phyloP scores from a whole-genome alignment of 306 rosid genomes.

The Quercus parvula region DNA sequence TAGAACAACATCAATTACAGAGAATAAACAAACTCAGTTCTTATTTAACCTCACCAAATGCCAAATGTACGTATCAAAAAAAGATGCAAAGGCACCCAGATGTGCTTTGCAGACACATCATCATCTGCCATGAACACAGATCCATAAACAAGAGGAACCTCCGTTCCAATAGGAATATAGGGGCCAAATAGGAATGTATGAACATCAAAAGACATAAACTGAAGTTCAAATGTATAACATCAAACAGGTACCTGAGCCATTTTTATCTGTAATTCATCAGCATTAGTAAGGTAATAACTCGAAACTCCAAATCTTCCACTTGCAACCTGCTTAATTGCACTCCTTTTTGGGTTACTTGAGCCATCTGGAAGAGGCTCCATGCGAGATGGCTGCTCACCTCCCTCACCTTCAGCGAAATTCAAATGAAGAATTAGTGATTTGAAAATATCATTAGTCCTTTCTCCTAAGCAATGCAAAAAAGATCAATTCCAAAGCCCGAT shows the following conservation, averaged over 20 bases:
- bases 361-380: slow-evolving; percentile 96
- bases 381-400: slow-evolving; percentile 99
- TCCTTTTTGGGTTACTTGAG: slow-evolving; percentile 88
- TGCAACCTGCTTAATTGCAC: slow-evolving; percentile 96
- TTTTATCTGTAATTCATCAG: slow-evolving; percentile 95
- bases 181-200: slow-evolving; percentile 19
- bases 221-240: neutral
- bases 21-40: slow-evolving; percentile 13
- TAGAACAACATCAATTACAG: slow-evolving; percentile 18
- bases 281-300: slow-evolving; percentile 94
- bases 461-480: neutral
- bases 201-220: neutral
- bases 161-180: slow-evolving; percentile 34
- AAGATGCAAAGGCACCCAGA: slow-evolving; percentile 54
- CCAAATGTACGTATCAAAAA: slow-evolving; percentile 40
- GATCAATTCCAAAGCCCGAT: neutral
- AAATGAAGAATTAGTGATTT: slow-evolving; percentile 6
- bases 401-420: slow-evolving; percentile 68
- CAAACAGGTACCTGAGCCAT: slow-evolving; percentile 89
- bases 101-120: slow-evolving; percentile 61
- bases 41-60: slow-evolving; percentile 40
- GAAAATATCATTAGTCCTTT: neutral
- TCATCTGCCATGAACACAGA: slow-evolving; percentile 55
- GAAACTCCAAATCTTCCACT: slow-evolving; percentile 99
- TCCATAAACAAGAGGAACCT: slow-evolving; percentile 46